Base-by-base conservation (phyloP, 176 grass and related monocot genomes). In the Ensete glaucum region DNA sequence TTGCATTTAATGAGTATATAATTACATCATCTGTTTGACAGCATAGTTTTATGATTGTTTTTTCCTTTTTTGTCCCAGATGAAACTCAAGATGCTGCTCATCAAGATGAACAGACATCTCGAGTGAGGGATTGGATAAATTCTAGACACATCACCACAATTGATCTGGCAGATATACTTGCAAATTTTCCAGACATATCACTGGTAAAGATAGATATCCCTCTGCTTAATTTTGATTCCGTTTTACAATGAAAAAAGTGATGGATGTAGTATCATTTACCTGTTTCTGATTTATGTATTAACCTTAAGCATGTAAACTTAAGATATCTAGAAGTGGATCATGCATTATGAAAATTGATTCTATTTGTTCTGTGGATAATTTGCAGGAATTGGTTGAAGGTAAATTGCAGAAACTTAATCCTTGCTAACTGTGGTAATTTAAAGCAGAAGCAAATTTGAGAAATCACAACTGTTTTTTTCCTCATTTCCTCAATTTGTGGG, bases 61-160 rank as follows among this genome's bases (percentile, higher is more conserved):
- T 43, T 43, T 4, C 50, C 17, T 52, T 19, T 53, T 11, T 21
- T 84, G 64, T 85, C 34, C 34, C 34, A 98, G 88, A 89, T 65
- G 95, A 98, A 78, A 98, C 95, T 87, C 88, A 94, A 89, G 95
- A 98, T 85, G 72, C 75, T 87, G 83, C 84, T 72, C 83, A 91
- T 73, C 88, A 91, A 54, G 90, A 94, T 83, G 90, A 87, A 62
- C 73, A 88, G 62, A 69, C 90, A 70, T 65, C 58, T 73, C 80
- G 81, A 84, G 84, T 98, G 62, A 91, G 83, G 76, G 73, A 89
- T 62, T 98, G 95, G 95, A 87, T 98, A 76, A 83, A 78, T 81
- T 84, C 84, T 66, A 81, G 78, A 62, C 80, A 91, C 50, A 76
- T 51, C 8, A 81, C 79, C 72, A 75, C n/a, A 25, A 27, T 94